Base-by-base conservation (phyloP, 2,329 filamentous ascomycete genomes). In the Botrytis pseudocinerea region DNA sequence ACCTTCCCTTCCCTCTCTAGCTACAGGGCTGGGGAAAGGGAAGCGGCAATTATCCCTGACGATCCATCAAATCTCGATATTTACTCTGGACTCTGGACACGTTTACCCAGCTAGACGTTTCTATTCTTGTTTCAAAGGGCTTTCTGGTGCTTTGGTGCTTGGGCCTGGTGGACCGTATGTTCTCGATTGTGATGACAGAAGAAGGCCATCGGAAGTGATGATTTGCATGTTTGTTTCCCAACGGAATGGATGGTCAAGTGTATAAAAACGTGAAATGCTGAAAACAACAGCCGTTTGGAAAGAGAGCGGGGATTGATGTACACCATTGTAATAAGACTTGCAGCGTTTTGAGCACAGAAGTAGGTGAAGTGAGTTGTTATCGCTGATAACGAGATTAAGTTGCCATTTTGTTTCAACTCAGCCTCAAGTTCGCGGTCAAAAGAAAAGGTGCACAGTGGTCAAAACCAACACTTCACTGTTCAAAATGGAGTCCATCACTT, bases 11-110 rank as follows among this genome's bases (percentile, higher is more conserved):
- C 14, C 28, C 4, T 38, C n/a, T 9, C 22, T 61, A 61, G 32
- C 59, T 38, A 38, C 32, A 38, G 59, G 22, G 20, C 59, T 38
- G 62, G 40, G 42, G 28, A 46, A 32, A 20, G 20, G 20, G 42
- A 46, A 32, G n/a, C 6, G 22, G 63, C 32, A 65, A 35, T 38
- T 28, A 65, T 38, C 63, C 63, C 63, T 65, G 63, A 65, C 63
- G 63, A 65, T 65, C 63, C 44, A 25, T 35, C 22, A 18, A 42
- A n/a, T 18, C 9, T 42, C 16, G 8, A 61, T 35, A 40, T 61
- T 38, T 38, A 7, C 35, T 35, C 35, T 35, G 35, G 38, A 38
- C 38, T 38, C 38, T 38, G 38, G 38, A 38, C 38, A 61, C 59
- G 25, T 38, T 61, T 38, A 51, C 10, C 48, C 14, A n/a, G 48